Evolutionary conservation across 441 rosid species (phyloP), one percentile per base, ranked within the genome.

Genomic region (Pelargonium hybrid): DNA sequence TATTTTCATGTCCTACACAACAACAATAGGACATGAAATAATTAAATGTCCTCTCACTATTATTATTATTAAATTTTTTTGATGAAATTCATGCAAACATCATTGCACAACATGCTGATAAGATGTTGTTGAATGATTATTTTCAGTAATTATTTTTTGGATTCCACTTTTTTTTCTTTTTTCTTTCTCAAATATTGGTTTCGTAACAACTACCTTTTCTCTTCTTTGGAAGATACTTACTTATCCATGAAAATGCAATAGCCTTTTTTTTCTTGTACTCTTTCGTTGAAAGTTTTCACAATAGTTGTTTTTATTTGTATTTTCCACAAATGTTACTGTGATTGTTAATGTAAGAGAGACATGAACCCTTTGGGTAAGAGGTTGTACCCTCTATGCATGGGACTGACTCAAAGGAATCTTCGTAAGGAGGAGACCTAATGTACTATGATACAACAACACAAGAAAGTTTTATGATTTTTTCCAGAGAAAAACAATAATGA

Each of bases 11-110:
- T 1, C 20, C 41, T 50, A 37, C 69, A 59, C 59, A 69, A 23
- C 25, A 45, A 41, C 66, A 72, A 41, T 7, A 6, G 11, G 52
- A 47, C 52, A 13, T 13, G 52, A 47, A 13, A 47, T 47, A 13
- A 47, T 10, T 47, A 47, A 47, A 2, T 0, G 50, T 45, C 50
- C 14, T 11, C n/a, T 47, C n/a, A 9, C 1, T 13, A 13, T 10
- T 47, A 3, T 9, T 45, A 7, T 9, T 0, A 6, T 45, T 11
- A 6, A n/a, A 25, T 1, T 25, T 25, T 47, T 1, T 47, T 13
- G 52, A 52, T 73, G 80, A 79, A 76, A 71, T 78, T 79, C 79
- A 82, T 78, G 83, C 75, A 76, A 75, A 43, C 81, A 85, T 81
- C 84, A 85, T 85, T 76, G 72, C 82, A 20, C 31, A 69, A 66